Base-by-base conservation (phyloP, 176 grass and related monocot genomes). In the Eleusine coracana region DNA sequence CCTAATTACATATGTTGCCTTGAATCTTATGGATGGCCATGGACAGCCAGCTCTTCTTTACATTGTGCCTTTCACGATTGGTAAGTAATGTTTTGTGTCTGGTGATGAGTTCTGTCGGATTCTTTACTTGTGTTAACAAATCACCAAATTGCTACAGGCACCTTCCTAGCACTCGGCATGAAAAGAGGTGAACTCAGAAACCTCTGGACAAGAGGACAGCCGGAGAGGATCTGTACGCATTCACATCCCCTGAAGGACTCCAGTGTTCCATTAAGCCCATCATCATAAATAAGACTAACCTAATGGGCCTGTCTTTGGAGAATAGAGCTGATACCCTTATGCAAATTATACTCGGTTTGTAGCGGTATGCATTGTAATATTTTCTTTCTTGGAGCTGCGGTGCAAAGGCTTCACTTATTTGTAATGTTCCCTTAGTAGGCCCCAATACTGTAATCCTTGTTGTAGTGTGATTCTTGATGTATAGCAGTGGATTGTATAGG, bases 1-100 rank as follows among this genome's bases (percentile, higher is more conserved):
- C 79, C 71, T 96, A 16, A 93, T 99, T 54, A 96, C 96, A 8
- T 99, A 99, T 31, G 89, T 99, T 1, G 96, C 93, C 34, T 84
- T 96, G 86, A 99, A 99, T 73, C 93, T 99, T 65, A 99, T 99
- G 96, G 96, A 99, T 80, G 96, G 93, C 1, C 89, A 99, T 74
- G 96, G 93, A 14, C 96, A 99, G 73, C 96, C 96, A 10, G 93
- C 96, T 78, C 87, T 99, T 85, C 87, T 99, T 80, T 99, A 99
- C 80, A 93, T 99, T 14, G 96, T 99, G 27, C 96, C 96, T 74
- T 99, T 99, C 89, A 96, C 93, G 6, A 86, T 99, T 11, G 85
- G 96, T 94, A 84, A 93, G 92, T 88, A 50, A 61, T 7, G 4
- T 14, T 55, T 42, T 71, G 40, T 73, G 20, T 3, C 73, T 48